These are phyloP conservation scores for Helichrysum umbraculigerum DNA, from an alignment of 129 eudicot genomes.

Conservation along the genomic window DNA sequence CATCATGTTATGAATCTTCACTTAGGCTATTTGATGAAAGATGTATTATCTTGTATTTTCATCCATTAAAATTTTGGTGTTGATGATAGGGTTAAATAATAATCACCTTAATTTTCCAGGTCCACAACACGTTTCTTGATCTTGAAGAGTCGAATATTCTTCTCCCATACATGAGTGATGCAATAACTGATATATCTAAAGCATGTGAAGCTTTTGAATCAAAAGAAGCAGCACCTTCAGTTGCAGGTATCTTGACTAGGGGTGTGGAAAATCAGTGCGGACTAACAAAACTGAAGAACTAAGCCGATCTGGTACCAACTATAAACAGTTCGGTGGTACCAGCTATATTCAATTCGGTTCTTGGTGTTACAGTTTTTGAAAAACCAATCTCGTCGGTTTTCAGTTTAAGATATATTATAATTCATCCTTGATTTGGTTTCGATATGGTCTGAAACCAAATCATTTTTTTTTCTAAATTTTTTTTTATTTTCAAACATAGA, in stretches of 20 bases:
- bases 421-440: background rate
- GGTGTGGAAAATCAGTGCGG: background rate
- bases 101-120: constrained; percentile 43
- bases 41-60: background rate
- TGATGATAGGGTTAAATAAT: constrained; percentile 11
- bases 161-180: constrained; percentile 72
- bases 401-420: background rate
- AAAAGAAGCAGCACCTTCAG: constrained; percentile 83
- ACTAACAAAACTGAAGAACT: background rate
- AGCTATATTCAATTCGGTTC: background rate
- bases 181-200: constrained; percentile 77
- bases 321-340: too few relatives aligned
- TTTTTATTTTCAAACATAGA: background rate
- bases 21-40: background rate
- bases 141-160: constrained; percentile 90
- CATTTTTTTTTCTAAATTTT: background rate
- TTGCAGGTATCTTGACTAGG: constrained; percentile 55
- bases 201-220: constrained; percentile 93
- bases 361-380: background rate
- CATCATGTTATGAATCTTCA: background rate
- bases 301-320: background rate
- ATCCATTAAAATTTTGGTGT: background rate
- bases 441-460: background rate
- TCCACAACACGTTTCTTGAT: constrained; percentile 74
- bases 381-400: background rate